Evolutionary conservation across 2,329 filamentous ascomycete genomes (phyloP).

Genomic region (Aspergillus novofumigatus): DNA sequence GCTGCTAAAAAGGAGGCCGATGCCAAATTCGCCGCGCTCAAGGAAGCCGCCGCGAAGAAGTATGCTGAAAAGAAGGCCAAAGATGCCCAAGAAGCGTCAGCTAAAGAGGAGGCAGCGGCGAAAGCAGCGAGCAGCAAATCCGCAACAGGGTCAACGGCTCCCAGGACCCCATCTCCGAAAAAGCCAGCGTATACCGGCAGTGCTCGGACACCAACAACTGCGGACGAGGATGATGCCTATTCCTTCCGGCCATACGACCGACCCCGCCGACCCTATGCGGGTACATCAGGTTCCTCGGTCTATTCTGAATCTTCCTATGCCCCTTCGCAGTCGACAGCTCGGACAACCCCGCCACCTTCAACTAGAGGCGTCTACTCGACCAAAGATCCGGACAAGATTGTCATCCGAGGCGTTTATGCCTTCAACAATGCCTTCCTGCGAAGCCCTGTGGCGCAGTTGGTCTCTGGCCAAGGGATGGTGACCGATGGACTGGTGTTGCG

Average conservation of each 20-base stretch:
- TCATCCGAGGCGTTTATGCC: conserved; percentile 86
- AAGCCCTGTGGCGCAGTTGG: conserved; percentile 84
- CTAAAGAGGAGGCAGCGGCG: conserved; percentile 35
- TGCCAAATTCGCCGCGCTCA: conserved; percentile 35
- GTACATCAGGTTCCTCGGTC: conserved; percentile 63
- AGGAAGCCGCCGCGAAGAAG: conserved; percentile 37
- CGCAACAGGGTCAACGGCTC: conserved; percentile 21
- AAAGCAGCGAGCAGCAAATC: conserved; percentile 29
- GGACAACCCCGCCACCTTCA: conserved; percentile 78
- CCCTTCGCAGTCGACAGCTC: conserved; percentile 75
- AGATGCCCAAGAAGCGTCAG: conserved; percentile 27
- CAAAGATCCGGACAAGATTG: conserved; percentile 90
- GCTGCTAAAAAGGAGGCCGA: conserved; percentile 36
- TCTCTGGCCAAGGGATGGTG: conserved; percentile 77
- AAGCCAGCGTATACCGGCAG: conserved; percentile 30
- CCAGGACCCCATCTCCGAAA: conserved; percentile 39
- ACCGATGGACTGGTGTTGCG: conserved; percentile 89
- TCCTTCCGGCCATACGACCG: conserved; percentile 76
- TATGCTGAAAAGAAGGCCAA: conserved; percentile 36
- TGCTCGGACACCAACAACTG: conserved; percentile 28
- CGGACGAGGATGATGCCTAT: conserved; percentile 61
- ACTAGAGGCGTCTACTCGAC: conserved; percentile 76
- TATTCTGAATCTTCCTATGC: conserved; percentile 85
- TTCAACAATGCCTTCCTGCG: conserved; percentile 87
- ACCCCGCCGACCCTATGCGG: conserved; percentile 56